phyloP scores from a whole-genome alignment of 2,329 filamentous ascomycete genomes.

The Fusarium mangiferae region DNA sequence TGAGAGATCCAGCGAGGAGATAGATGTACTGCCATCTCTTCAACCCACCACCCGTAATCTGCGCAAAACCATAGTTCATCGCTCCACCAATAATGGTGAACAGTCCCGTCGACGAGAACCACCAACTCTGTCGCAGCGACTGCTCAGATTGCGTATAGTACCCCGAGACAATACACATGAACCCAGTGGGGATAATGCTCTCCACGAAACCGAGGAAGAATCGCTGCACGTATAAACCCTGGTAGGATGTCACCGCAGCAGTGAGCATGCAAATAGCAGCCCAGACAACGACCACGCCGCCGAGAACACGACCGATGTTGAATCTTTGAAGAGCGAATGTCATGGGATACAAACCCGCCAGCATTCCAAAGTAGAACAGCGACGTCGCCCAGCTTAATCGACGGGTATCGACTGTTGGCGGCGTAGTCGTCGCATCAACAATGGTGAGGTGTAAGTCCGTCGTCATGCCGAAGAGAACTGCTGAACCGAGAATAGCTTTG shows the following conservation, averaged over 20 bases:
- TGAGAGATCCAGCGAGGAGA: slow-evolving; percentile 70
- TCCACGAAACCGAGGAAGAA: slow-evolving; percentile 74
- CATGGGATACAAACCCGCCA: slow-evolving; percentile 79
- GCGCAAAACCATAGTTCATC: slow-evolving; percentile 75
- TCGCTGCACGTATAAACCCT: slow-evolving; percentile 72
- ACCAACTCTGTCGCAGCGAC: slow-evolving; percentile 72
- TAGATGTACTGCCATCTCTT: slow-evolving; percentile 78
- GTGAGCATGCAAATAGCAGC: slow-evolving; percentile 74
- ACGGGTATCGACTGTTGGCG: slow-evolving; percentile 70
- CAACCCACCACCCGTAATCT: slow-evolving; percentile 64
- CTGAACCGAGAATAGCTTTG: slow-evolving; percentile 77
- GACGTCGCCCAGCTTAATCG: slow-evolving; percentile 81
- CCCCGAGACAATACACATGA: slow-evolving; percentile 70
- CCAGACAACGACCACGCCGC: slow-evolving; percentile 73
- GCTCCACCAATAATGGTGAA: slow-evolving; percentile 72
- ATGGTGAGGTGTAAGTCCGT: slow-evolving; percentile 70
- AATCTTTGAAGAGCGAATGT: slow-evolving; percentile 77
- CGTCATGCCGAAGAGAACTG: slow-evolving; percentile 81
- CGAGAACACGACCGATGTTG: slow-evolving; percentile 71
- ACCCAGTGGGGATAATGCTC: slow-evolving; percentile 71
- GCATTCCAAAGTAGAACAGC: slow-evolving; percentile 83
- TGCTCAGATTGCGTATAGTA: slow-evolving; percentile 76
- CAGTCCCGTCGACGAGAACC: slow-evolving; percentile 70
- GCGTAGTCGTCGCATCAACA: slow-evolving; percentile 54
- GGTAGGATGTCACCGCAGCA: slow-evolving; percentile 70